Base-by-base conservation (phyloP, 441 rosid species). In the Rhodomyrtus psidioides region DNA sequence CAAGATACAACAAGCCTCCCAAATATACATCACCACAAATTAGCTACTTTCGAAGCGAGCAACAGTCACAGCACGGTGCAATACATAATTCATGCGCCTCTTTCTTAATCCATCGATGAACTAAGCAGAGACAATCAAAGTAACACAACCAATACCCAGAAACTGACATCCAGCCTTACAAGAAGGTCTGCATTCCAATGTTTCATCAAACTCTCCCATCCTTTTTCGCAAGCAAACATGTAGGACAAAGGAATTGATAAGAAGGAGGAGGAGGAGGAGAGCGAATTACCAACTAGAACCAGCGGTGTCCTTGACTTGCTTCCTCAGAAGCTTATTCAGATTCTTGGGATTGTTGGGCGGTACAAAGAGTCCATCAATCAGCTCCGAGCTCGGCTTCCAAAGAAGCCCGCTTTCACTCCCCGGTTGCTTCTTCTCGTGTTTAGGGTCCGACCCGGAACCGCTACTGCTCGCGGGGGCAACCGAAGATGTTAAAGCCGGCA, bases 281-380 rank as follows among this genome's bases (percentile, higher is more conserved):
- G 46, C 12, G 56, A 46, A 70, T 81, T 90, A 95, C 98, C 97
- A 97, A 84, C 88, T 87, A 23, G 91, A 91, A 15, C 98, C 98
- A 34, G 94, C 87, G 1, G 95, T 93, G 86, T 97, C 96, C 87
- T 95, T 95, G 86, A 90, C 49, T 87, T 97, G 96, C 87, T 90
- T 95, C 88, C 88, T 93, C 82, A 89, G 90, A 79, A 97, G 86
- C 85, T 92, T 96, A 90, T 94, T 96, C 53, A 96, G 51, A 88
- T 96, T 93, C n/a, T 27, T 89, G 70, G 99, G 98, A 90, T 94
- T 88, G 62, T 87, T 94, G 42, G 99, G 95, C 3, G 97, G 95
- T 28, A 97, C 91, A 87, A 91, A 97, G 53, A 97, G 91, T 24
- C 97, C 98, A 88, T 96, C 97, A 28, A 96, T 86, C 46, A 96